phyloP scores from a whole-genome alignment of 441 rosid genomes.

The Croton laevigatus region DNA sequence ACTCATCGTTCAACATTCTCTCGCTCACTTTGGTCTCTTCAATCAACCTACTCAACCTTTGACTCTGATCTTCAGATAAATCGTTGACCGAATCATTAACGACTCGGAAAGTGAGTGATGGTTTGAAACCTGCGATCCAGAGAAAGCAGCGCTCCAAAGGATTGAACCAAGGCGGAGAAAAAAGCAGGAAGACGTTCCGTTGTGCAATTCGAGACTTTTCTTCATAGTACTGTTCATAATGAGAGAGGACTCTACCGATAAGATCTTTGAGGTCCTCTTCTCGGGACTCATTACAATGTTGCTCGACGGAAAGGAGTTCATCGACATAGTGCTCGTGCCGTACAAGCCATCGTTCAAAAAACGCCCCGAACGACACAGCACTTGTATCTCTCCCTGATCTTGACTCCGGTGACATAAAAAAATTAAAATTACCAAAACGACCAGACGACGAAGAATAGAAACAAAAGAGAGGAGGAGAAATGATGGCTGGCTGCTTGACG shows the following conservation, averaged over 20 bases:
- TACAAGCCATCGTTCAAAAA: slow-evolving; percentile 40
- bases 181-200: slow-evolving; percentile 31
- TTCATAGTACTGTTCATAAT: slow-evolving; percentile 45
- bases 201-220: slow-evolving; percentile 35
- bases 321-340: slow-evolving; percentile 42
- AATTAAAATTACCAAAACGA: not conserved
- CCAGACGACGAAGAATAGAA: not conserved
- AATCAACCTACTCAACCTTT: slow-evolving; percentile 22
- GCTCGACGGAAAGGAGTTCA: slow-evolving; percentile 31
- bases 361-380: slow-evolving; percentile 25
- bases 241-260: slow-evolving; percentile 33
- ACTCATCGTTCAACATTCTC: slow-evolving; percentile 31
- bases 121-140: slow-evolving; percentile 56
- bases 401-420: slow-evolving; percentile 5
- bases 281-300: slow-evolving; percentile 17
- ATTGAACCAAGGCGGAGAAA: slow-evolving; percentile 41
- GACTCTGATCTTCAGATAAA: slow-evolving; percentile 34
- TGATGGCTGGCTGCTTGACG: not conserved
- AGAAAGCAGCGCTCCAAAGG: slow-evolving; percentile 37
- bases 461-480: not conserved
- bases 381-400: not conserved
- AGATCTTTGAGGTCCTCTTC: slow-evolving; percentile 34
- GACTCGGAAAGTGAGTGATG: slow-evolving; percentile 34
- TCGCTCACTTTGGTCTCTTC: slow-evolving; percentile 33
- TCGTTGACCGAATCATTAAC: slow-evolving; percentile 30